These are phyloP conservation scores for Coelastrella sp. DNA, from an alignment of 139 green algal species.

Conservation along the genomic window DNA sequence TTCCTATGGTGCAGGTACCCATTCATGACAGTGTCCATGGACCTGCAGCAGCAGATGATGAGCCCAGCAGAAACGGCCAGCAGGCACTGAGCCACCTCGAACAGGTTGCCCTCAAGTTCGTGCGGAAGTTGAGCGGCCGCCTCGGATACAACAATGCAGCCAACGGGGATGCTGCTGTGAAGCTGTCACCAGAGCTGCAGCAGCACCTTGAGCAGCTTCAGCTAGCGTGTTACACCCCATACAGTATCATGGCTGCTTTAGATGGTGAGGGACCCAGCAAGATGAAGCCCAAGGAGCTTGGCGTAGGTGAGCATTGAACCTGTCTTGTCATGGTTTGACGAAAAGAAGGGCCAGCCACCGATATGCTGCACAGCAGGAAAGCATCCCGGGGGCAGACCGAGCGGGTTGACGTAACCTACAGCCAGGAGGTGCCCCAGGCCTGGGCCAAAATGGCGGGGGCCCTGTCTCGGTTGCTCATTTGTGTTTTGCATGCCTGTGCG, in stretches of 20 bases:
- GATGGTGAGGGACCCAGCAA: neutral
- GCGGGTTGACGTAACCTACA: too few relatives aligned
- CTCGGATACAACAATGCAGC: neutral
- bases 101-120: neutral
- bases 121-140: neutral
- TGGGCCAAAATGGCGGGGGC: too few relatives aligned
- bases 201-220: constrained; percentile 16
- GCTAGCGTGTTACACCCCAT: neutral
- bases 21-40: too few relatives aligned
- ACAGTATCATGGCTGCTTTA: neutral
- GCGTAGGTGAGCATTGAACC: neutral
- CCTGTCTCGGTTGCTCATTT: too few relatives aligned
- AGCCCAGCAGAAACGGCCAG: neutral
- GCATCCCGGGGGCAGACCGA: too few relatives aligned
- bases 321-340: too few relatives aligned
- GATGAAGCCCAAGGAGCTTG: neutral
- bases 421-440: too few relatives aligned
- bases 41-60: neutral
- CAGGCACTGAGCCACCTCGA: too few relatives aligned
- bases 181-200: constrained; percentile 7
- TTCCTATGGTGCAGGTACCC: too few relatives aligned
- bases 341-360: too few relatives aligned
- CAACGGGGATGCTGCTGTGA: neutral
- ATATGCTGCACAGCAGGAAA: too few relatives aligned
- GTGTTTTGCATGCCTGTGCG: too few relatives aligned